phyloP scores from a whole-genome alignment of 352 stramenopile species.

The Globisporangium spinosum region DNA sequence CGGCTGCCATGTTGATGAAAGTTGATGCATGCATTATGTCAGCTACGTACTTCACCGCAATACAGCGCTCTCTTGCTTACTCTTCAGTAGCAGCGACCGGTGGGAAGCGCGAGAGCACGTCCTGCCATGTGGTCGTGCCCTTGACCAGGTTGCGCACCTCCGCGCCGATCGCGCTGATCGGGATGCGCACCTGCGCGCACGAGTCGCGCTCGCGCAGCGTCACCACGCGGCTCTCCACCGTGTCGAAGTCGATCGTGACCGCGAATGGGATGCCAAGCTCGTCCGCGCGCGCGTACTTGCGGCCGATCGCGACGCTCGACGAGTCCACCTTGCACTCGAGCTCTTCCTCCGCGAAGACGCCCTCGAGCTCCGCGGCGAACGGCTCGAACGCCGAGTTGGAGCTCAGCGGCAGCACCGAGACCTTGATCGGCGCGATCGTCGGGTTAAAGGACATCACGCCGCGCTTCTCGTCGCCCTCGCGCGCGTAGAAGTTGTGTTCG shows the following conservation, averaged over 20 bases:
- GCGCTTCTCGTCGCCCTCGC: constrained; percentile 96
- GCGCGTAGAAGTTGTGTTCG: constrained; percentile 97
- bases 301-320: constrained; percentile 93
- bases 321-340: constrained; percentile 93
- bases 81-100: constrained; percentile 53
- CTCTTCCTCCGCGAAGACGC: constrained; percentile 53
- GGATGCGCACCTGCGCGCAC: constrained; percentile 93
- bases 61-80: background rate
- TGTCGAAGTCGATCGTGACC: constrained; percentile 99
- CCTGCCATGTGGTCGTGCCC: constrained; percentile 76
- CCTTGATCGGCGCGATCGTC: constrained; percentile 98
- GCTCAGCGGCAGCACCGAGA: constrained; percentile 93
- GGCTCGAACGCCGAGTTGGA: constrained; percentile 85
- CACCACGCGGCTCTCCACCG: constrained; percentile 88
- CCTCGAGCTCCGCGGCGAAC: constrained; percentile 75
- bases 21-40: background rate
- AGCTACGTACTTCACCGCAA: background rate
- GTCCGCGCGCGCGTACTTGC: constrained; percentile 95
- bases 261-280: constrained; percentile 98
- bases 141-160: constrained; percentile 89
- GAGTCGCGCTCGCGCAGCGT: constrained; percentile 98
- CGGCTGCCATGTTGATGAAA: background rate
- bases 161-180: constrained; percentile 75
- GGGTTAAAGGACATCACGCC: constrained; percentile 97
- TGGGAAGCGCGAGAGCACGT: constrained; percentile 79